Percentiles rank a stretch among this genome's conserved stretches.
These are phyloP conservation scores for Chaetomium tenue DNA, from an alignment of 495 filamentous ascomycete species.

Conservation along the genomic window DNA sequence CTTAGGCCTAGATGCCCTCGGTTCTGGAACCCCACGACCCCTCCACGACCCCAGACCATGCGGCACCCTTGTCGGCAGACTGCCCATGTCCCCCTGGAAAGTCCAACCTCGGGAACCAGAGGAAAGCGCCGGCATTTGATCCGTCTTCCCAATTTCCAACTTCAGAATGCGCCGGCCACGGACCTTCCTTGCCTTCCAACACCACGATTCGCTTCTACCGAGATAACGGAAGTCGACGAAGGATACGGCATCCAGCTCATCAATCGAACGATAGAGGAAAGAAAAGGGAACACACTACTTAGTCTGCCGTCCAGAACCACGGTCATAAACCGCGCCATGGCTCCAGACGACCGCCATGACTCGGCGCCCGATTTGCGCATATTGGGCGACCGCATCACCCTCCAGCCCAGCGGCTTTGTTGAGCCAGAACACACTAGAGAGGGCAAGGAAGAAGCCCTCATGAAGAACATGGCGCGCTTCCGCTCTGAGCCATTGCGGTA, in stretches of 20 bases:
- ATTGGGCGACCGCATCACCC: conserved; percentile 70
- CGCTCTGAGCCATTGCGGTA: conserved; percentile 55
- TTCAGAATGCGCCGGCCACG: background rate
- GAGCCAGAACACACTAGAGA: conserved; percentile 45
- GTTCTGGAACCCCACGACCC: background rate
- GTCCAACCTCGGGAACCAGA: conserved; percentile 4
- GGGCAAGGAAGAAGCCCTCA: conserved; percentile 66
- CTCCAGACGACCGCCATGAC: conserved; percentile 33
- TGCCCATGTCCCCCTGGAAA: background rate
- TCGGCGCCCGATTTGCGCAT: conserved; percentile 83
- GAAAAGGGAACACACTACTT: background rate
- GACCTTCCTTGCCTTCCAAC: background rate
- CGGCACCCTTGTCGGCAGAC: background rate
- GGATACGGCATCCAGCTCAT: background rate
- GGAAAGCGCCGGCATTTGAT: background rate
- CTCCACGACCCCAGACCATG: background rate
- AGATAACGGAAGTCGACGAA: background rate
- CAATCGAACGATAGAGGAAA: background rate
- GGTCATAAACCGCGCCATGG: background rate
- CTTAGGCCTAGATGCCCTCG: background rate
- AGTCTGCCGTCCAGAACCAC: too few relatives aligned
- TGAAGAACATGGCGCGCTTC: conserved; percentile 81
- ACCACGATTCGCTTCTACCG: background rate
- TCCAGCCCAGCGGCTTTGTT: conserved; percentile 75
- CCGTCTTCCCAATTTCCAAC: background rate